Base-by-base conservation (phyloP, 2,329 filamentous ascomycete genomes). In the Clarireedia sp. region DNA sequence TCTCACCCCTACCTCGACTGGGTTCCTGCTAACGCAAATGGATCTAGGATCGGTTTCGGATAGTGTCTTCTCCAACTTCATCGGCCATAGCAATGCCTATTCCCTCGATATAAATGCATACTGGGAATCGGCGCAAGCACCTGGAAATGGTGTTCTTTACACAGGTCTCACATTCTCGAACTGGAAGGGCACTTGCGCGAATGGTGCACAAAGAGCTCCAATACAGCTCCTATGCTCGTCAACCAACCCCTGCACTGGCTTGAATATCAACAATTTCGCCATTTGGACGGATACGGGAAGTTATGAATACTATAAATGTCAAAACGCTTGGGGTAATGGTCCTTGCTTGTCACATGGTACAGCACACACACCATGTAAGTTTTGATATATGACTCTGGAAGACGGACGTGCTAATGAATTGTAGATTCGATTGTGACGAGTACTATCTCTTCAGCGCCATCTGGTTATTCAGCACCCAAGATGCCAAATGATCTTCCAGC, bases 21-120 rank as follows among this genome's bases (percentile, higher is more conserved):
- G 2, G 14, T 24, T 41, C 19, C 9, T 1, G 2, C 19, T 6
- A 36, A 33, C 26, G 3, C 19, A 5, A 7, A 36, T 9, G 26
- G 0, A 36, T 12, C 72, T 57, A 81, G 80, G 24, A 73, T 69
- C 5, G 10, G 74, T 83, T 3, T 72, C 72, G 38, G 75, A 82
- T 59, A 69, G 74, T n/a, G 62, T 73, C 1, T 73, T 83, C 38
- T 74, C 79, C 60, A 81, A 82, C 69, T 84, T 83, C 67, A 78
- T 80, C 48, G 80, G 81, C 37, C 78, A 80, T 66, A 69, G 71
- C 56, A 84, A 83, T 58, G 79, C 81, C 4, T 83, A 82, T 69
- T 76, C 74, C 10, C 70, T 82, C 23, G 70, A 82, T 64, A 73
- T 83, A 51, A 76, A 83, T 66, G 71, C 77, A 54, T 74, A 76